Base-by-base conservation (phyloP, 2,329 filamentous ascomycete genomes). In the Calonectria pseudoturangicola region DNA sequence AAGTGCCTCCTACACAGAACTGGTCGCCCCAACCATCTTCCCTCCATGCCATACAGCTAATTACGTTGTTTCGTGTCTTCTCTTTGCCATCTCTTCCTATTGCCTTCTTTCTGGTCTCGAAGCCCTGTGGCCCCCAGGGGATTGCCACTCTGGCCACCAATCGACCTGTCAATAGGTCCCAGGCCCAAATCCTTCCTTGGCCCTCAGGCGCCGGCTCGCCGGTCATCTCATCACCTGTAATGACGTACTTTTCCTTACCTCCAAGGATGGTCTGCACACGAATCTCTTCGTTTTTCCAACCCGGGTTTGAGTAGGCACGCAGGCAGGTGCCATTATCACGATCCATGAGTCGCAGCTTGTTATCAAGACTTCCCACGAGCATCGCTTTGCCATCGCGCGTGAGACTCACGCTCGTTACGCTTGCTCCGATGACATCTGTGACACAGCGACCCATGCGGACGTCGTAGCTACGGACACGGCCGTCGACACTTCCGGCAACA, bases 141-240 rank as follows among this genome's bases (percentile, higher is more conserved):
- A 91, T 86, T 43, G 82, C 84, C 7, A 98, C 84, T 75, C 87
- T 91, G 39, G 93, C 91, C 71, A 91, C 87, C 64, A 94, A 82
- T 68, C 92, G 90, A 1, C 95, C 96, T 7, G 89, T 93, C 68
- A 98, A 82, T 25, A 98, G 86, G 85, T 98, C 95, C 96, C 96
- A 98, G 1, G 92, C 94, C 86, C 93, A 92, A 9, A 95, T 84
- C 79, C 88, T 88, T 2, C 93, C 94, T 73, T 93, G 87, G 3
- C 85, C 85, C 62, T 74, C 72, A 2, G 68, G 48, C 25, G 68
- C 80, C 47, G 75, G 36, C 36, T 78, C 81, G 25, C 73, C 82
- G 1, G 77, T 79, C 66, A 90, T 88, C 84, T 98, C 96, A 79
- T 95, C 95, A 9, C 96, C 96, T 64, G 92, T 93, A 4, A 98